Percentiles rank a stretch among this genome's conserved stretches.
Evolutionary conservation across 73 alveolate genomes (phyloP).

Genomic region (Symbiodinium natans): DNA sequence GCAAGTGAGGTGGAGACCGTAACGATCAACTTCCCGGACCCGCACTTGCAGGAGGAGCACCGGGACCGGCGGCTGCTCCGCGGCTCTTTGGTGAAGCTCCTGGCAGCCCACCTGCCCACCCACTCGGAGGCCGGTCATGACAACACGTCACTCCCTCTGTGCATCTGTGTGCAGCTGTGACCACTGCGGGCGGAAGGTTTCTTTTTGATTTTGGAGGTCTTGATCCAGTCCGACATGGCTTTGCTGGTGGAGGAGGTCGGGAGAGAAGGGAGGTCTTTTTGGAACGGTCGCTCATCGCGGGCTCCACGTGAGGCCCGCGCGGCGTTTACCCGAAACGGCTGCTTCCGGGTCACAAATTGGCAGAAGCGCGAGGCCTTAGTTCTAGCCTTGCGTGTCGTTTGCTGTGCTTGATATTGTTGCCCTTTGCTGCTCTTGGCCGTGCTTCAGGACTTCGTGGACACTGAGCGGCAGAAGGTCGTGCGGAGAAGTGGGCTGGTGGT

Average conservation of each 20-base stretch:
- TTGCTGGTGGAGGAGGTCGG: slow-evolving; percentile 30
- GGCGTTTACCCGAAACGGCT: slow-evolving; percentile 3
- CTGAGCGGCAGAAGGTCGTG: slow-evolving; percentile 58
- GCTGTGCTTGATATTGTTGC: not conserved
- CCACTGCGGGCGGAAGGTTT: no score
- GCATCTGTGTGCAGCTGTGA: no score
- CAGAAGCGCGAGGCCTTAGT: not conserved
- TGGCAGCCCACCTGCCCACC: not conserved
- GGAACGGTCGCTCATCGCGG: not conserved
- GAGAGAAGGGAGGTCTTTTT: no score
- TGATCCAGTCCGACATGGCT: slow-evolving; percentile 51
- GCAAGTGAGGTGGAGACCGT: slow-evolving; percentile 14
- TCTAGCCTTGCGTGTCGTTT: not conserved
- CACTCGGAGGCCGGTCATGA: not conserved
- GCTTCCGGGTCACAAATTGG: slow-evolving; percentile 35
- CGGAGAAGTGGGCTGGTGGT: not conserved
- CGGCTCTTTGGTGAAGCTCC: slow-evolving; percentile 22
- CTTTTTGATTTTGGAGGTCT: not conserved
- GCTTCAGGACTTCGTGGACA: slow-evolving; percentile 19
- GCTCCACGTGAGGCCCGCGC: slow-evolving; percentile 41
- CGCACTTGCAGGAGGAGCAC: slow-evolving; percentile 11
- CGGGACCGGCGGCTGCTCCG: slow-evolving; percentile 24
- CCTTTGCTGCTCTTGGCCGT: not conserved
- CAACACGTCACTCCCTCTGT: no score
- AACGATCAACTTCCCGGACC: slow-evolving; percentile 76